Conservation (phyloP, 164 flowering plant species). For the Tetrastigma voinierianum region DNA sequence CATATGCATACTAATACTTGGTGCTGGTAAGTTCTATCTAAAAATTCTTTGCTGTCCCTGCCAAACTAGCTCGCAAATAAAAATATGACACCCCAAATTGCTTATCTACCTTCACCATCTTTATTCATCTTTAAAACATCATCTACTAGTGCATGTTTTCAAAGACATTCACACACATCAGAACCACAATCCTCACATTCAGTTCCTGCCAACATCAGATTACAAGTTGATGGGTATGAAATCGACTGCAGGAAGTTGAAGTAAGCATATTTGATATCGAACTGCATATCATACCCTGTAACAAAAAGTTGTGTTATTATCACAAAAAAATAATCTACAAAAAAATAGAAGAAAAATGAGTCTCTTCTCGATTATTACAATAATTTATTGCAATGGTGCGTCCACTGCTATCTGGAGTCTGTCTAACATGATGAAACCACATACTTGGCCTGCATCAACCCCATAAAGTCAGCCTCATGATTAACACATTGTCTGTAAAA, state of each 20-base stretch:
- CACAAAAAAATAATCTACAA: not conserved
- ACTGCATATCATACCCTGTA: constrained; percentile 99
- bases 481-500: not conserved
- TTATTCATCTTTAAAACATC: not conserved
- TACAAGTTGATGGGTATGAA: constrained; percentile 12
- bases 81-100: not conserved
- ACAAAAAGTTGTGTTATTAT: not conserved
- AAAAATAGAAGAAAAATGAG: not conserved
- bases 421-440: constrained; percentile 98
- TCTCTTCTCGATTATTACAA: constrained; percentile 41
- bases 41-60: too few species aligned
- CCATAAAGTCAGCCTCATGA: not conserved
- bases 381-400: constrained; percentile 87
- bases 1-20: too few species aligned
- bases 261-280: constrained; percentile 91
- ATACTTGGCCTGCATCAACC: constrained; percentile 85
- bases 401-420: constrained; percentile 66
- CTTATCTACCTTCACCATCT: not conserved
- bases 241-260: constrained; percentile 86
- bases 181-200: constrained; percentile 2
- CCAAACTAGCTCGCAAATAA: too few species aligned
- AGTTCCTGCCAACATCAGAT: constrained; percentile 5
- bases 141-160: not conserved
- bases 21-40: too few species aligned
- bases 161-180: not conserved